A percentile compares a stretch with the other conserved stretches of the same genome.
Evolutionary conservation across 2,329 filamentous ascomycete genomes (phyloP).

Genomic region (Apiospora rasikravindrae): DNA sequence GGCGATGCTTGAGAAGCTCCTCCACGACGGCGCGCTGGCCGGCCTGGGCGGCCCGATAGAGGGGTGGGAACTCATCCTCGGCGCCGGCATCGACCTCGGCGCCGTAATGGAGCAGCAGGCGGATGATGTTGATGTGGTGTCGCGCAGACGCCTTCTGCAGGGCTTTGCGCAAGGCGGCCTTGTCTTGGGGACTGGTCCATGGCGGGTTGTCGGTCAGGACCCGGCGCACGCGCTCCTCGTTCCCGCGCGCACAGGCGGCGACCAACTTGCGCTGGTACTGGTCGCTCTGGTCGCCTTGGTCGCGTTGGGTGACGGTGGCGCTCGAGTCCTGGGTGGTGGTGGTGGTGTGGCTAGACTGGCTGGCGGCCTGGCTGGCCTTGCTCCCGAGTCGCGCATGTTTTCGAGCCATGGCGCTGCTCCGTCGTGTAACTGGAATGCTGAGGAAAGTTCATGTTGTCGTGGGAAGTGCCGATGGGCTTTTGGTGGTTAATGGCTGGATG

Average conservation of each 20-base stretch:
- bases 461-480: slow-evolving; percentile 9
- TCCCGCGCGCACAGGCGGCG: slow-evolving; percentile 43
- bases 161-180: slow-evolving; percentile 43
- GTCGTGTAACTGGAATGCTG: slow-evolving; percentile 18
- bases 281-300: slow-evolving; percentile 30
- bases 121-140: slow-evolving; percentile 41
- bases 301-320: slow-evolving; percentile 35
- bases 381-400: slow-evolving; percentile 19
- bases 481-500: slow-evolving; percentile 16
- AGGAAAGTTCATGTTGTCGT: slow-evolving; percentile 3
- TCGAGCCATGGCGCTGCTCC: background rate
- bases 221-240: slow-evolving; percentile 43
- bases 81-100: slow-evolving; percentile 43
- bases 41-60: slow-evolving; percentile 45
- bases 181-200: slow-evolving; percentile 42
- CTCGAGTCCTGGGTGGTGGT: slow-evolving; percentile 27
- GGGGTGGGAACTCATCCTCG: slow-evolving; percentile 42
- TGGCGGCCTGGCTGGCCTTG: slow-evolving; percentile 24
- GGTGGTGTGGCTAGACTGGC: slow-evolving; percentile 43
- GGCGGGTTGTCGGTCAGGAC: slow-evolving; percentile 41
- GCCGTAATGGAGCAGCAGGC: slow-evolving; percentile 44
- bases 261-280: slow-evolving; percentile 43
- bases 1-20: slow-evolving; percentile 40
- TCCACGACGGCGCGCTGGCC: slow-evolving; percentile 41
- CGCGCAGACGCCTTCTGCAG: slow-evolving; percentile 45